A percentile compares a stretch with the other conserved stretches of the same genome.
Conservation (phyloP, 805 yeast species). For the Wickerhamomyces chambardii region DNA sequence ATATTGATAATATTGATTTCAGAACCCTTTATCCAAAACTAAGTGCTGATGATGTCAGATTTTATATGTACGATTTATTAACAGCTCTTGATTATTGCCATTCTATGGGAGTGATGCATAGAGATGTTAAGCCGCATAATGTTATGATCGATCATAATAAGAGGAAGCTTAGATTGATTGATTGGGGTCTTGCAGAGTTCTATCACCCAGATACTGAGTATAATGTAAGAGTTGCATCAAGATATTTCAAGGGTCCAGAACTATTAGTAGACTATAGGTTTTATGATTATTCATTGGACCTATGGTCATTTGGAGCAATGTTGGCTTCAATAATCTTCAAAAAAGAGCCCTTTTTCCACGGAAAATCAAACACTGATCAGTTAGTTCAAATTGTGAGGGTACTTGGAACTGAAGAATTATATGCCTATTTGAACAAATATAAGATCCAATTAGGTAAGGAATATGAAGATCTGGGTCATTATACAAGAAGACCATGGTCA, state of each 20-base stretch:
- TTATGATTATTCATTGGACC: conserved; percentile 82
- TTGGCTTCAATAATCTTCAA: conserved; percentile 82
- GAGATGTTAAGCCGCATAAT: conserved; percentile 92
- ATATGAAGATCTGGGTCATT: conserved; percentile 69
- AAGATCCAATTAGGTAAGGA: conserved; percentile 64
- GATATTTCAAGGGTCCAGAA: conserved; percentile 92
- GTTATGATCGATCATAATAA: conserved; percentile 81
- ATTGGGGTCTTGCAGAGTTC: conserved; percentile 94
- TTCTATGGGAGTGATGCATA: conserved; percentile 90
- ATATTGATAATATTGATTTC: conserved; percentile 78
- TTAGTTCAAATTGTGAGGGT: conserved; percentile 84
- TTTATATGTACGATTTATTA: conserved; percentile 75
- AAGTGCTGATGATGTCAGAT: conserved; percentile 65
- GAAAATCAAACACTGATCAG: conserved; percentile 86
- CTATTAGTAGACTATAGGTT: conserved; percentile 71
- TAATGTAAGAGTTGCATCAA: conserved; percentile 86
- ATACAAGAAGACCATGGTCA: conserved; percentile 59
- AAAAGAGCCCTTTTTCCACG: conserved; percentile 89
- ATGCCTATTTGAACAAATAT: conserved; percentile 59
- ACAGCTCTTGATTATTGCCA: conserved; percentile 83
- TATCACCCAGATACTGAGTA: conserved; percentile 86
- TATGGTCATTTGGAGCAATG: conserved; percentile 93
- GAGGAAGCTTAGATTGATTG: conserved; percentile 63
- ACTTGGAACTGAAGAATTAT: conserved; percentile 72
- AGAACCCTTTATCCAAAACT: conserved; percentile 80